phyloP scores from a whole-genome alignment of 352 stramenopile species.

The Aphanomyces invadans region DNA sequence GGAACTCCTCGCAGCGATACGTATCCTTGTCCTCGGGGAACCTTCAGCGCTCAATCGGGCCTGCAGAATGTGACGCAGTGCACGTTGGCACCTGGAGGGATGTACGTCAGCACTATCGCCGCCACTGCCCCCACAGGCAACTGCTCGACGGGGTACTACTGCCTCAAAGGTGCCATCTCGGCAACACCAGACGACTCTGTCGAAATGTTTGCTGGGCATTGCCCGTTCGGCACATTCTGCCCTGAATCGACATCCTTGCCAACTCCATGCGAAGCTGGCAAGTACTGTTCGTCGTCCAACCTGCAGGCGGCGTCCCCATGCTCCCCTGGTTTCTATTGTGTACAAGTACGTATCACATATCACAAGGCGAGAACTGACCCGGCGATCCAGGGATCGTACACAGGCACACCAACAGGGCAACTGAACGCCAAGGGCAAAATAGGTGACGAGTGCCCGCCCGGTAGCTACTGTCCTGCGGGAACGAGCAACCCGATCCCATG shows the following conservation, averaged over 20 bases:
- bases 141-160: constrained; percentile 77
- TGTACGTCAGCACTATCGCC: constrained; percentile 26
- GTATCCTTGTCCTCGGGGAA: constrained; percentile 55
- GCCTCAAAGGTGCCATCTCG: constrained; percentile 36
- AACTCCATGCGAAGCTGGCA: constrained; percentile 70
- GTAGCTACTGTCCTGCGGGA: constrained; percentile 69
- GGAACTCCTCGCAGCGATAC: constrained; percentile 36
- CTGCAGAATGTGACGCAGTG: constrained; percentile 4
- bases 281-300: constrained; percentile 74
- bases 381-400: constrained; percentile 48
- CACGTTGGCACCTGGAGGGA: neutral
- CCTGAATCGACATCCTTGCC: constrained; percentile 70
- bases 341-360: constrained; percentile 34
- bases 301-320: constrained; percentile 62
- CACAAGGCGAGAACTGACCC: neutral
- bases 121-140: constrained; percentile 39
- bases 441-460: constrained; percentile 54
- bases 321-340: constrained; percentile 77
- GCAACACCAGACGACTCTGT: constrained; percentile 24
- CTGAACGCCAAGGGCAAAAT: constrained; percentile 66
- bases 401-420: constrained; percentile 54
- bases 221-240: constrained; percentile 69
- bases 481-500: constrained; percentile 79
- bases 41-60: constrained; percentile 39
- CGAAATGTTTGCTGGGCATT: constrained; percentile 14